Evolutionary conservation across 2,329 filamentous ascomycete genomes (phyloP).

Genomic region (Ophiostoma tasmaniense): DNA sequence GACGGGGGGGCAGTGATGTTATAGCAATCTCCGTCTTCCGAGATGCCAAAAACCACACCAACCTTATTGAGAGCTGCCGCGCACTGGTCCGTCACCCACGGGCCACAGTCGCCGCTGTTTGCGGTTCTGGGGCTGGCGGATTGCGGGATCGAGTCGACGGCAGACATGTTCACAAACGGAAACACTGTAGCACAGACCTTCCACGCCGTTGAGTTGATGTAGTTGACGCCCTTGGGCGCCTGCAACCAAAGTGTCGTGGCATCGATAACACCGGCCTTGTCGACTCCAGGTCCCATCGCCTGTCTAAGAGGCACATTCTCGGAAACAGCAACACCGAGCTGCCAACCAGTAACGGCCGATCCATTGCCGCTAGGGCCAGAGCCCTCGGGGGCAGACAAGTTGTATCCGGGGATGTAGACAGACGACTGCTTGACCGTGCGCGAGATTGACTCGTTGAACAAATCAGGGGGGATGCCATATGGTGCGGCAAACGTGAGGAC

Average conservation of each 20-base stretch:
- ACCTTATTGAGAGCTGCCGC: background rate
- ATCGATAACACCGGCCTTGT: slow-evolving; percentile 9
- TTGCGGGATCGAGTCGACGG: background rate
- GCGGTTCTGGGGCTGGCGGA: background rate
- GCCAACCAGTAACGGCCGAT: slow-evolving; percentile 14
- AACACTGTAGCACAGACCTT: slow-evolving; percentile 16
- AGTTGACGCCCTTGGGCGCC: slow-evolving; percentile 6
- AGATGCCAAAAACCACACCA: slow-evolving; percentile 6
- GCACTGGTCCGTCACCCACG: slow-evolving; percentile 15
- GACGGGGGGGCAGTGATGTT: slow-evolving; percentile 2
- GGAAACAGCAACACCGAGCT: slow-evolving; percentile 13
- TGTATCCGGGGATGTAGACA: slow-evolving; percentile 14
- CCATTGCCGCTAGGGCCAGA: slow-evolving; percentile 14
- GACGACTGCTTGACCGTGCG: slow-evolving; percentile 8
- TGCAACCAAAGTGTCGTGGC: slow-evolving; percentile 9
- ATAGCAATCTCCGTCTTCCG: slow-evolving; percentile 7
- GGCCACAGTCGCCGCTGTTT: slow-evolving; percentile 11
- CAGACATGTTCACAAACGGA: slow-evolving; percentile 11
- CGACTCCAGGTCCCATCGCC: background rate
- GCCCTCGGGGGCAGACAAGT: slow-evolving; percentile 13
- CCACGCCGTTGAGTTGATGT: slow-evolving; percentile 11
- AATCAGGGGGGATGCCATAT: slow-evolving; percentile 9
- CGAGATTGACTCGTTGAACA: slow-evolving; percentile 8
- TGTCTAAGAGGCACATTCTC: slow-evolving; percentile 11
- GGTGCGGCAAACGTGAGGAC: slow-evolving; percentile 7